Evolutionary conservation across 1,139 yeast genomes (phyloP), one percentile per base, ranked within the genome.

Genomic region (Sugiyamaella novakii): DNA sequence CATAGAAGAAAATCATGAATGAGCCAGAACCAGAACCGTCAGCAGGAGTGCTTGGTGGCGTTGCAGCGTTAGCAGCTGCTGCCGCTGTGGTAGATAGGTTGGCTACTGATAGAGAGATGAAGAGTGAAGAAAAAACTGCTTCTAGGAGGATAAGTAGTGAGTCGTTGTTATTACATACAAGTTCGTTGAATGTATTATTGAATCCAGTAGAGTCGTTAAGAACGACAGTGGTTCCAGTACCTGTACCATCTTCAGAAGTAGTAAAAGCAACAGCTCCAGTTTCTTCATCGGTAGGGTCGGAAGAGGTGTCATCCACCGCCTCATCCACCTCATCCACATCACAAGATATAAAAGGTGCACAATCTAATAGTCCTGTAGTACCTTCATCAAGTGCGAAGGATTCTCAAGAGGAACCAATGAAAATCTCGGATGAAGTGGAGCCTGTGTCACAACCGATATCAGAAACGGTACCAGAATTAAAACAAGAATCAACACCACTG

Each of bases 61-160:
- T 33, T 19, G 46, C 46, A 3, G 46, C 46, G 11, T 35, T 42
- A 38, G 46, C 46, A 10, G 46, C 46, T 24, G 38, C 39, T 17
- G 46, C 46, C 14, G 46, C 46, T 5, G 39, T 25, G 12, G 34
- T 35, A 22, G 46, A 35, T 29, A 39, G 43, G 28, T 25, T 39
- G 43, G 35, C 28, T 10, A 29, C 24, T 3, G 43, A 39, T 10
- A 19, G 10, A 14, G 19, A 27, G 10, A 17, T 19, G 10, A 17
- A 11, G 8, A 14, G 12, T 14, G 12, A 11, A n/a, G 33, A n/a
- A 15, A 29, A 15, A 12, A 12, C 33, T 6, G n/a, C n/a, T 6
- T 5, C 33, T 11, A 11, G 6, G 11, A 11, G 12, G 11, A 31
- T 8, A 18, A 5, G 11, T 7, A 11, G 5, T 10, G 25, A 11